phyloP scores from a whole-genome alignment of 1,284 basidiomycete species.

The Athelia sp. region DNA sequence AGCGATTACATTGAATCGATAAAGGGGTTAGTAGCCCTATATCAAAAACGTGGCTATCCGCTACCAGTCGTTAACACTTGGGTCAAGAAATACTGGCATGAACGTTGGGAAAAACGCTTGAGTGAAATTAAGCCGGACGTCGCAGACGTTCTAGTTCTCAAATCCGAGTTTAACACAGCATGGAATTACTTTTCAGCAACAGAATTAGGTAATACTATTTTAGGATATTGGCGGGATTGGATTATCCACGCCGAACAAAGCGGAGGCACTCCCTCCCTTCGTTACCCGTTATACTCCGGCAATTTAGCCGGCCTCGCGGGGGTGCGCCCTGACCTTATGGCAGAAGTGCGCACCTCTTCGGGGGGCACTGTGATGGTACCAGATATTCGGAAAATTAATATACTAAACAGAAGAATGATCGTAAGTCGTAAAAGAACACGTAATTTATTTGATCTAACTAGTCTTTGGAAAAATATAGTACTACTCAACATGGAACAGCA shows the following conservation, averaged over 20 bases:
- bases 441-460: background rate
- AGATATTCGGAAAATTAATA: background rate
- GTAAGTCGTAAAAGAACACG: background rate
- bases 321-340: background rate
- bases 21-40: constrained; percentile 18
- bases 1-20: constrained; percentile 21
- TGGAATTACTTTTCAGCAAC: background rate
- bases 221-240: background rate
- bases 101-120: constrained; percentile 15
- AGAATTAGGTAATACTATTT: background rate
- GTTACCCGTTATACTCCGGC: background rate
- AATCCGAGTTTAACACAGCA: background rate
- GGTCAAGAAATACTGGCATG: constrained; percentile 9
- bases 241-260: background rate
- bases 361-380: background rate
- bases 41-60: constrained; percentile 25
- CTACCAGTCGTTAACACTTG: constrained; percentile 13
- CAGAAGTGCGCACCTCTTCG: background rate
- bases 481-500: background rate
- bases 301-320: background rate
- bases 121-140: background rate
- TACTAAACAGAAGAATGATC: background rate
- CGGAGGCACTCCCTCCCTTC: background rate
- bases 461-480: background rate
- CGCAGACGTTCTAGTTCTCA: constrained; percentile 16